Conservation (phyloP, 306 rosid genomes). For the Carpinus fangiana region DNA sequence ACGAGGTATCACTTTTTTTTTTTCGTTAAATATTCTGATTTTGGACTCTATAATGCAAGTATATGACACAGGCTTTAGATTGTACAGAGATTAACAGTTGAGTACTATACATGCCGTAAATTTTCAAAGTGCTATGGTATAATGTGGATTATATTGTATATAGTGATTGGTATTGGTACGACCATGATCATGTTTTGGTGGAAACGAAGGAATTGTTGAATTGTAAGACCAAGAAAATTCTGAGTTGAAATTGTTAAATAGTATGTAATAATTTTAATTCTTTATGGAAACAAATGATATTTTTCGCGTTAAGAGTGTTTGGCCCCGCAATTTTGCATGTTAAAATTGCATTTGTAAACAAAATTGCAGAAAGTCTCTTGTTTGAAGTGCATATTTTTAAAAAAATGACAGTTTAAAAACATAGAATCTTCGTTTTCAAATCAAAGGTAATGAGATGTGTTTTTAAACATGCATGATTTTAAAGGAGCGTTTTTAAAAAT, state of each 20-base stretch:
- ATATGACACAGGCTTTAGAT: background rate
- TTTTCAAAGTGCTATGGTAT: background rate
- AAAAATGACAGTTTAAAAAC: no score
- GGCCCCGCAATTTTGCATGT: no score
- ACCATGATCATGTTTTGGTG: no score
- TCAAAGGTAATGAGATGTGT: no score
- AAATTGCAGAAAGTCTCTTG: no score
- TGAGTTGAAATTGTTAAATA: background rate
- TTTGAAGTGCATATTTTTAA: no score
- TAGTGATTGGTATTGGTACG: no score
- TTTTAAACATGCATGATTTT: no score
- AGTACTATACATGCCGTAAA: background rate
- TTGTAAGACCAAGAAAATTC: background rate
- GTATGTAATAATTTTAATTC: background rate
- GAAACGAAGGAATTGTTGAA: background rate
- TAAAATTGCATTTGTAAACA: no score
- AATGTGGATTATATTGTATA: no score
- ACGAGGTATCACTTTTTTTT: slow-evolving; percentile 54
- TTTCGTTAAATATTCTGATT: background rate
- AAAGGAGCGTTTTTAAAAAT: no score
- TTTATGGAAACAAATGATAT: background rate
- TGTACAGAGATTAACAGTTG: background rate
- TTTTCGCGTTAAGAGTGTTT: background rate
- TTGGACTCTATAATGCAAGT: background rate
- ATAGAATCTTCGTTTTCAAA: no score